Conservation (phyloP, 2,329 filamentous ascomycete species). For the Gaeumannomyces sp. region DNA sequence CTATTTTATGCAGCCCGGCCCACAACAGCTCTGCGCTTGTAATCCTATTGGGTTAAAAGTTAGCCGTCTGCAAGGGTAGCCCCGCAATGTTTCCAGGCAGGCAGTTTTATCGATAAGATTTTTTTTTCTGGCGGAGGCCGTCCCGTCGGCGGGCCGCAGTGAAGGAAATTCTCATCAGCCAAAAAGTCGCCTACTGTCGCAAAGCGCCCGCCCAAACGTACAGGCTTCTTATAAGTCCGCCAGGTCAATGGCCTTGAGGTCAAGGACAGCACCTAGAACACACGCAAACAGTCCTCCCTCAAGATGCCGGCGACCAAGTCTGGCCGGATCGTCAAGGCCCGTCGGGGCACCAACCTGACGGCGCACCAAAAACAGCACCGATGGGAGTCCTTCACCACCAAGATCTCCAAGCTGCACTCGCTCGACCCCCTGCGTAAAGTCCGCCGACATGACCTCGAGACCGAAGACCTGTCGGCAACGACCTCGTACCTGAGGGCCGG, state of each 20-base stretch:
- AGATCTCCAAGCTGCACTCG: slow-evolving; percentile 81
- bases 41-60: not conserved
- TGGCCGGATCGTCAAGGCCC: slow-evolving; percentile 62
- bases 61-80: not conserved
- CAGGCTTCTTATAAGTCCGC: not conserved
- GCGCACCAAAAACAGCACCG: slow-evolving; percentile 75
- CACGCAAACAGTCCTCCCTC: slow-evolving; percentile 14
- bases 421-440: slow-evolving; percentile 89
- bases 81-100: not conserved
- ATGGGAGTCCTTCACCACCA: slow-evolving; percentile 86
- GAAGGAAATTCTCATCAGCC: not conserved
- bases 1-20: not conserved
- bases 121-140: not conserved
- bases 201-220: not conserved
- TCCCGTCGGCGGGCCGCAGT: not conserved
- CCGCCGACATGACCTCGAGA: slow-evolving; percentile 75
- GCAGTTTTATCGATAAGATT: not conserved
- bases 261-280: not conserved
- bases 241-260: not conserved
- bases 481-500: slow-evolving; percentile 85
- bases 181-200: not conserved
- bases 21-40: not conserved
- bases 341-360: slow-evolving; percentile 65
- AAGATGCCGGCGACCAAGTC: slow-evolving; percentile 58
- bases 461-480: slow-evolving; percentile 65